These are phyloP conservation scores for Pythium periplocum DNA, from an alignment of 352 stramenopile species.

Conservation along the genomic window DNA sequence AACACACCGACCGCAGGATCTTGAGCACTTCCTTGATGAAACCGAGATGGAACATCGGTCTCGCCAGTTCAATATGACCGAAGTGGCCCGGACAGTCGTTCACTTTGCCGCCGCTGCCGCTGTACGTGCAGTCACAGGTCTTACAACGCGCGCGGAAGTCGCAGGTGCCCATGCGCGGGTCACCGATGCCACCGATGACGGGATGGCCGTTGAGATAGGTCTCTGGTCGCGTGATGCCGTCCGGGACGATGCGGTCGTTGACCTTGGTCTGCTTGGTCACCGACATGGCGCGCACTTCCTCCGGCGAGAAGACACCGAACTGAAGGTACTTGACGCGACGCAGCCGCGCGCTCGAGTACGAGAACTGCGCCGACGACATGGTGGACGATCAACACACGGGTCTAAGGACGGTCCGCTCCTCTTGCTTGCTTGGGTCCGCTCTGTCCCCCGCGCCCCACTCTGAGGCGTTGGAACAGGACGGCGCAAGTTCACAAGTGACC, in stretches of 20 bases:
- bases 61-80: conserved; percentile 97
- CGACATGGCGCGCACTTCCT: conserved; percentile 96
- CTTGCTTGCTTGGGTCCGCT: conserved; percentile 2
- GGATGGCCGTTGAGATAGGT: conserved; percentile 92
- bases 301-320: conserved; percentile 97
- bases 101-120: conserved; percentile 89
- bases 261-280: conserved; percentile 97
- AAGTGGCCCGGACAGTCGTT: conserved; percentile 99
- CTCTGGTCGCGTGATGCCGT: conserved; percentile 91
- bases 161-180: conserved; percentile 96
- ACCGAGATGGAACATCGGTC: conserved; percentile 97
- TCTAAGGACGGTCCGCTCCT: neutral
- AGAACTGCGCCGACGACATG: conserved; percentile 91
- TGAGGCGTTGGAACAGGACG: conserved; percentile 40
- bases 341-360: conserved; percentile 93
- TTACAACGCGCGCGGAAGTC: conserved; percentile 87
- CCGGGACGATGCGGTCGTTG: conserved; percentile 94
- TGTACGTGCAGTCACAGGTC: conserved; percentile 92
- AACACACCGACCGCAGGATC: conserved; percentile 94
- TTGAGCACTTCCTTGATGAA: conserved; percentile 97
- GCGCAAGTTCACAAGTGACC: conserved; percentile 69
- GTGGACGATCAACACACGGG: neutral
- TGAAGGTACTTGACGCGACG: conserved; percentile 97
- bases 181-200: conserved; percentile 97
- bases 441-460: conserved; percentile 2